A percentile compares a stretch with the other conserved stretches of the same genome.
Conservation (phyloP, 345 rosid genomes). For the Mercurialis annua region DNA sequence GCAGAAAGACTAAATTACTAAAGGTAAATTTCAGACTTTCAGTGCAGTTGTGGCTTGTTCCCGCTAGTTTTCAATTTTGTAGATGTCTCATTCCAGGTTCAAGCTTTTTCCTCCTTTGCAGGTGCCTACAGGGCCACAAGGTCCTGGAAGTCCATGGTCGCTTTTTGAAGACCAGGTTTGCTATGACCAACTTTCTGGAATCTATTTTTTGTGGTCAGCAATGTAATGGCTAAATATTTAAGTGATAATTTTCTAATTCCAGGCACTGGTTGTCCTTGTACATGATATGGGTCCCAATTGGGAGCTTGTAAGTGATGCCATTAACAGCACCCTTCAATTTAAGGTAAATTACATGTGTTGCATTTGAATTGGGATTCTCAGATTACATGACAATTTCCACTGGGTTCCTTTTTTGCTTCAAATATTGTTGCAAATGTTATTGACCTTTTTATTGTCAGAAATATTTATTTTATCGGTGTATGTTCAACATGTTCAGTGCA, state of each 20-base stretch:
- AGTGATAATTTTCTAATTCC: conserved; percentile 14
- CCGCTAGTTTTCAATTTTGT: conserved; percentile 4
- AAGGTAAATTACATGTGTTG: conserved; percentile 49
- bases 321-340: conserved; percentile 81
- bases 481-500: conserved; percentile 49
- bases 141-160: conserved; percentile 89
- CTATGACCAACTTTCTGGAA: conserved; percentile 9
- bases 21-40: conserved; percentile 74
- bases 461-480: conserved; percentile 1
- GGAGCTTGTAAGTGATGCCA: conserved; percentile 98
- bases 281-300: conserved; percentile 99
- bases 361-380: conserved; percentile 7
- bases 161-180: conserved; percentile 96
- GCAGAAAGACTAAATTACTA: conserved; percentile 66
- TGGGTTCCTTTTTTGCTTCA: background rate
- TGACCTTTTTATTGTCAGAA: background rate
- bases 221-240: conserved; percentile 22
- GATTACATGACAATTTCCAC: background rate
- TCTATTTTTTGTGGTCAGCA: conserved; percentile 17
- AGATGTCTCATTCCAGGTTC: conserved; percentile 19
- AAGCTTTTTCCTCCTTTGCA: conserved; percentile 37
- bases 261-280: conserved; percentile 99
- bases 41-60: conserved; percentile 14
- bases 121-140: conserved; percentile 71
- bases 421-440: conserved; percentile 1